phyloP scores from a whole-genome alignment of 2,329 filamentous ascomycete genomes.

The Gaeumannomyces tritici region DNA sequence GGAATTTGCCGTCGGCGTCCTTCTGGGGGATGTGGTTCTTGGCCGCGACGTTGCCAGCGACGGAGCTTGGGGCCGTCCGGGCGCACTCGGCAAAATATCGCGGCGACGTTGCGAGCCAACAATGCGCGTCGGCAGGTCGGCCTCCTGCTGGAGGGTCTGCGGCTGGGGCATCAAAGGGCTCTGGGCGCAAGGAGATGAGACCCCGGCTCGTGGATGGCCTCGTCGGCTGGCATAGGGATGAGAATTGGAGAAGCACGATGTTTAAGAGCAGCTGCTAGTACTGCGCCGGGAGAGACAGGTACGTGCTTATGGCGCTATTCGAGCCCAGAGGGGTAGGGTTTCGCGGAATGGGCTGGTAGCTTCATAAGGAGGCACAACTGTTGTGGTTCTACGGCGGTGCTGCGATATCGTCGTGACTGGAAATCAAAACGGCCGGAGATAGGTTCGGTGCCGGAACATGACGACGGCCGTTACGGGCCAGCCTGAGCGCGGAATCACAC shows the following conservation, averaged over 20 bases:
- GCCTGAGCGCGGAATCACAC: no score
- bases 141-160: constrained; percentile 43
- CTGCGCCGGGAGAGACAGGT: constrained; percentile 33
- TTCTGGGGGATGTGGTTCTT: constrained; percentile 88
- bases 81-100: constrained; percentile 84
- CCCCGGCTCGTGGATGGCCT: constrained; percentile 49
- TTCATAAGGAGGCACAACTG: constrained; percentile 17
- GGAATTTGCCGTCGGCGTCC: constrained; percentile 95
- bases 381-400: no score
- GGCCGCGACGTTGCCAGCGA: constrained; percentile 54
- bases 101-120: constrained; percentile 90
- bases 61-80: constrained; percentile 70
- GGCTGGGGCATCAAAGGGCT: constrained; percentile 45
- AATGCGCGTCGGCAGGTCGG: constrained; percentile 75
- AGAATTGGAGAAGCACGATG: constrained; percentile 50
- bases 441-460: no score
- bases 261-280: constrained; percentile 53
- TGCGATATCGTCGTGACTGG: no score
- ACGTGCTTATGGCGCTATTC: constrained; percentile 41
- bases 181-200: constrained; percentile 52
- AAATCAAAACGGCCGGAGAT: no score
- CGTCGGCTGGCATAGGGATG: constrained; percentile 60
- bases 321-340: constrained; percentile 52
- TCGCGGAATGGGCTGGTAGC: constrained; percentile 51
- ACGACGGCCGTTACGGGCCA: no score